Evolutionary conservation across 2,329 filamentous ascomycete species (phyloP), one percentile per base, ranked within the genome.

Genomic region (Phyllosticta paracitricarpa): DNA sequence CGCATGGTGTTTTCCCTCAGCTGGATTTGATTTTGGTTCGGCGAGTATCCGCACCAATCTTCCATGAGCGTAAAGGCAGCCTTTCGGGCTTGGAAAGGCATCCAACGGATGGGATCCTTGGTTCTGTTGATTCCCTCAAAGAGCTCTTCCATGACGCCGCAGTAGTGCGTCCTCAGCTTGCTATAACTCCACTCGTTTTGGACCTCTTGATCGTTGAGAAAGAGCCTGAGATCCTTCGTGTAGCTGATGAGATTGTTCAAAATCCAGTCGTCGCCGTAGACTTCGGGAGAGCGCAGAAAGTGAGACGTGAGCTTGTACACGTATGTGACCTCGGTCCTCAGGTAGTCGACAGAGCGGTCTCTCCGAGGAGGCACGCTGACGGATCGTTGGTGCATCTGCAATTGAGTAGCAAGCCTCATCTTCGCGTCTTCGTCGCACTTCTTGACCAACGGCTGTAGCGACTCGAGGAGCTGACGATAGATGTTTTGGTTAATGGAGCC

Each of bases 31-130:
- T 78, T 81, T 71, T 95, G 91, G 65, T 97, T 96, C 0, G 92
- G 91, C 7, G 92, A 96, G 72, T 95, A 97, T 2, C 94, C 94
- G 71, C 94, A 99, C 95, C 95, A 99, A 66, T 97, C 93, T 74
- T 99, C 94, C 92, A 99, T 97, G 56, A 99, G 78, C 0, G 92
- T 87, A 70, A 99, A 99, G 0, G 93, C 89, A 4, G 94, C 97
- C 71, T 97, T 96, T 51, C 95, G 83, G 12, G 92, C 90, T 72
- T 99, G 94, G 69, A 99, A 99, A 0, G 94, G 92, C 84, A 99
- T 94, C 93, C 94, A 99, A 33, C 91, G 84, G 4, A 90, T 87
- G 1, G 91, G 89, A 63, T 97, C 90, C 64, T 86, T 86, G 0
- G 91, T 91, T 58, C 87, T 84, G 67, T 93, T 94, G 67, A 97